Evolutionary conservation across 2,329 filamentous ascomycete genomes (phyloP).

Genomic region (Periconia sp.): DNA sequence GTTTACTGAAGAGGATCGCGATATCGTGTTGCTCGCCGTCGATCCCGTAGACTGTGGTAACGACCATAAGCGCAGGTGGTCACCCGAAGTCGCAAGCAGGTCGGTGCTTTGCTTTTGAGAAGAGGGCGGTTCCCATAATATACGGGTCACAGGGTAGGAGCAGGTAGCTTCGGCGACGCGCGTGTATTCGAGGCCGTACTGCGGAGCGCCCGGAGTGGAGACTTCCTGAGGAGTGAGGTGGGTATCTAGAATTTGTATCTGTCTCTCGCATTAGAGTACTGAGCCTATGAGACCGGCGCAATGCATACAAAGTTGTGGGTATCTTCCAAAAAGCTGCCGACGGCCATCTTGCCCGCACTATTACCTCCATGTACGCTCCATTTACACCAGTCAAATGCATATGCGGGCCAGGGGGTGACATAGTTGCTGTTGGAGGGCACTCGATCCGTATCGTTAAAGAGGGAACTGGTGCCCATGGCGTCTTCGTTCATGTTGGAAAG

Average conservation of each 20-base stretch:
- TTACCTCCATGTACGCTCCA: slow-evolving; percentile 74
- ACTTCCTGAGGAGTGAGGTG: slow-evolving; percentile 71
- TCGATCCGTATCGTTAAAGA: slow-evolving; percentile 67
- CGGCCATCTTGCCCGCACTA: slow-evolving; percentile 86
- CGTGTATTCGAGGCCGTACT: slow-evolving; percentile 82
- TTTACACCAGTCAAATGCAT: slow-evolving; percentile 99
- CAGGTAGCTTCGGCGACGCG: slow-evolving; percentile 96
- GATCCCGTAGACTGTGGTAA: slow-evolving; percentile 60
- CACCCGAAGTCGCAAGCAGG: slow-evolving; percentile 89
- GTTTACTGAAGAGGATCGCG: slow-evolving; percentile 62
- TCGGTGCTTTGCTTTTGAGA: slow-evolving; percentile 95
- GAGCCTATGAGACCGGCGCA: neutral
- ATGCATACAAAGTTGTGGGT: slow-evolving; percentile 89
- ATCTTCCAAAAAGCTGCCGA: slow-evolving; percentile 96
- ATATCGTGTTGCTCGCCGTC: slow-evolving; percentile 71
- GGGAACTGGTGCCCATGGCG: slow-evolving; percentile 59
- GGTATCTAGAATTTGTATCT: slow-evolving; percentile 97
- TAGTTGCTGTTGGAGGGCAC: slow-evolving; percentile 83
- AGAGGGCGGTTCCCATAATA: slow-evolving; percentile 94
- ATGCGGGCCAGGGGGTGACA: slow-evolving; percentile 89
- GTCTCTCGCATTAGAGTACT: slow-evolving; percentile 12
- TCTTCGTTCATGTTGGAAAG: slow-evolving; percentile 80
- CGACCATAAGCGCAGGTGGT: slow-evolving; percentile 93
- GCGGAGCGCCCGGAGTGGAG: slow-evolving; percentile 68
- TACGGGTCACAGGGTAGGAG: slow-evolving; percentile 93